Evolutionary conservation across 2,329 filamentous ascomycete species (phyloP), one percentile per base, ranked within the genome.

Genomic region (Hirsutella minnesotensis): DNA sequence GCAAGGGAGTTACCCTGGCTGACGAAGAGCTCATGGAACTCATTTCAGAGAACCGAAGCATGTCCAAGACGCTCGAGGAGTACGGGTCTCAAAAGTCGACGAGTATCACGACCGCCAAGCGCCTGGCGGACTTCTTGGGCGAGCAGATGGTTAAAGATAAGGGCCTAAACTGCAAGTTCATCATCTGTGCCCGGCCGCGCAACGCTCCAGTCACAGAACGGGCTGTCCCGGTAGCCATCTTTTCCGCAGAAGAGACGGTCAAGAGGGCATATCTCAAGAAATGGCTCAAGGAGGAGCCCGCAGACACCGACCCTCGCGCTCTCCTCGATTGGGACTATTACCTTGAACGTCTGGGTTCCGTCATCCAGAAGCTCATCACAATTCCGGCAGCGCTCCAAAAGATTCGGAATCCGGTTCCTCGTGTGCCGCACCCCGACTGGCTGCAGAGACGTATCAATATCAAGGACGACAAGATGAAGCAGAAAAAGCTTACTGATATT

Each of bases 111-210:
- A 99, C 92, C 0, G 92, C 92, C 10, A 92, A 83, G 55, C 87
- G 92, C 48, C 66, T 99, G 35, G 92, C 92, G 30, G 92, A 98
- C 56, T 99, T 99, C 58, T 60, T 99, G 48, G 92, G 92, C 30
- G 90, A 95, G 59, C 88, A 95, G 58, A 99, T 99, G 94, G 81
- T 95, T 55, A 98, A 98, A 58, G 94, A 99, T 65, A 98, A 96
- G 63, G 92, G 92, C 3, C 64, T 99, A 53, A 98, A 98, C 68
- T 99, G 92, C 80, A 96, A 96, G 65, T 99, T 96, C 63, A 95
- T 99, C 60, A 95, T 99, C 56, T 95, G 89, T 41, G 76, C 87
- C 13, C 79, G 76, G 49, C 92, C 92, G 4, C 85, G 81, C 56
- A 86, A 86, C 56, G 86, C 90, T 0, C 90, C 92, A 2, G 89